phyloP scores from a whole-genome alignment of 106 monocot genomes.

The Dendrobium huoshanense region DNA sequence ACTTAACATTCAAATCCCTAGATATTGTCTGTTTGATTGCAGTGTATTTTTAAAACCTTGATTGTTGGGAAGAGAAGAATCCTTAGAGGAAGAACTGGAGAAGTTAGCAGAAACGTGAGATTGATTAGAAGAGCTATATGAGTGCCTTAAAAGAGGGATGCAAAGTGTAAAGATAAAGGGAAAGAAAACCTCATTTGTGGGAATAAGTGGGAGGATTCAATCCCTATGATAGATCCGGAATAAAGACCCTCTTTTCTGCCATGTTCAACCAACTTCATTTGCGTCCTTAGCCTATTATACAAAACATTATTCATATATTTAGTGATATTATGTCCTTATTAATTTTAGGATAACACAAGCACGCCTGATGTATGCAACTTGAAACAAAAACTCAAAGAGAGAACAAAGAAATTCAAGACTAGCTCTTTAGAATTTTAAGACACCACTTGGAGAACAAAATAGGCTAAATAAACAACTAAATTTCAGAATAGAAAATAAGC shows the following conservation, averaged over 20 bases:
- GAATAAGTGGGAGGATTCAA: too few relatives aligned
- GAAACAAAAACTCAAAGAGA: too few relatives aligned
- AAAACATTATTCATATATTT: neutral
- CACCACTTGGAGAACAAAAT: too few relatives aligned
- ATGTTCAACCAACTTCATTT: too few relatives aligned
- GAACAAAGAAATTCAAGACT: too few relatives aligned
- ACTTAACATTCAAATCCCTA: neutral
- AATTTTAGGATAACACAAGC: neutral
- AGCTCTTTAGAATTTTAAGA: too few relatives aligned
- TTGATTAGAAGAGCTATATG: neutral
- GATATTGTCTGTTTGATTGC: neutral
- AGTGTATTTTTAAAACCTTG: neutral
- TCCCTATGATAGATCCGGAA: too few relatives aligned
- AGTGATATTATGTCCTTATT: neutral
- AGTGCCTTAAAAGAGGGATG: neutral
- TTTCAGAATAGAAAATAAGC: too few relatives aligned
- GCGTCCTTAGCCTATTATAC: too few relatives aligned
- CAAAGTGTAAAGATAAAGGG: neutral
- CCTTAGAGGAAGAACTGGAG: neutral
- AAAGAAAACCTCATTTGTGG: too few relatives aligned
- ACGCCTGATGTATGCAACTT: neutral
- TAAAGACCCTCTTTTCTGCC: too few relatives aligned
- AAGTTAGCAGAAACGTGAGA: neutral
- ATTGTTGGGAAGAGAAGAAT: neutral
- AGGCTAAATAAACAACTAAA: too few relatives aligned